These are phyloP conservation scores for Mycena rosella DNA, from an alignment of 768 basidiomycete genomes.

Conservation along the genomic window DNA sequence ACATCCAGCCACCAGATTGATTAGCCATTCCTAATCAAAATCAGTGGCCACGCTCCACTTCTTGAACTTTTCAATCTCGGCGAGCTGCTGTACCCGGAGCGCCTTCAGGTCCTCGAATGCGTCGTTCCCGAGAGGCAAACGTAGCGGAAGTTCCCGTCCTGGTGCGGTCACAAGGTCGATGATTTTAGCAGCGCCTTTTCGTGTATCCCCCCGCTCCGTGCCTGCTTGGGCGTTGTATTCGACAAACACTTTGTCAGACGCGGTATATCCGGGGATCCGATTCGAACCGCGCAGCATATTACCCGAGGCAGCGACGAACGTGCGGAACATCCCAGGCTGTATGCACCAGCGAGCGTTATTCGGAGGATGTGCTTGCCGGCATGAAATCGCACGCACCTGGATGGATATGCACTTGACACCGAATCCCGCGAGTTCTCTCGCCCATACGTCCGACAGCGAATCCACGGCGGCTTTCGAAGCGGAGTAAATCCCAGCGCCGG, in stretches of 20 bases:
- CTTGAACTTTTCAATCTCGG: constrained; percentile 35
- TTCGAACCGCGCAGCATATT: constrained; percentile 19
- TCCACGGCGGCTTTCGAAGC: constrained; percentile 45
- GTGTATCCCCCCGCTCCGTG: constrained; percentile 39
- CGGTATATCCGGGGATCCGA: constrained; percentile 39
- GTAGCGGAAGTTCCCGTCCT: constrained; percentile 20
- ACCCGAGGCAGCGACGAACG: constrained; percentile 25
- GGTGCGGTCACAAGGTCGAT: constrained; percentile 32
- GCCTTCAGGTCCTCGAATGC: constrained; percentile 19
- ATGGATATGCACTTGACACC: constrained; percentile 34
- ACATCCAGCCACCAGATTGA: too few species aligned
- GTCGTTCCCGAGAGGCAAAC: constrained; percentile 35
- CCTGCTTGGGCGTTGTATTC: constrained; percentile 5
- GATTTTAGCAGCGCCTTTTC: constrained; percentile 35
- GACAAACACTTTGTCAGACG: constrained; percentile 4
- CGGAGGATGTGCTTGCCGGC: too few species aligned
- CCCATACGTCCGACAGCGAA: constrained; percentile 19
- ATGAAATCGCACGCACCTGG: constrained; percentile 22
- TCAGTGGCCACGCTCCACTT: constrained; percentile 25
- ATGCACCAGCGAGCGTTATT: neutral
- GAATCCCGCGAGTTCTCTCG: constrained; percentile 32
- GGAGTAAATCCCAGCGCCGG: constrained; percentile 42
- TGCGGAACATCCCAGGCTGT: constrained; percentile 44
- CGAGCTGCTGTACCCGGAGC: neutral
- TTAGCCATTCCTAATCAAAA: constrained; percentile 17